A percentile compares a stretch with the other conserved stretches of the same genome.
These are phyloP conservation scores for Testicularia cyperi DNA, from an alignment of 1,284 basidiomycete species.

Conservation along the genomic window DNA sequence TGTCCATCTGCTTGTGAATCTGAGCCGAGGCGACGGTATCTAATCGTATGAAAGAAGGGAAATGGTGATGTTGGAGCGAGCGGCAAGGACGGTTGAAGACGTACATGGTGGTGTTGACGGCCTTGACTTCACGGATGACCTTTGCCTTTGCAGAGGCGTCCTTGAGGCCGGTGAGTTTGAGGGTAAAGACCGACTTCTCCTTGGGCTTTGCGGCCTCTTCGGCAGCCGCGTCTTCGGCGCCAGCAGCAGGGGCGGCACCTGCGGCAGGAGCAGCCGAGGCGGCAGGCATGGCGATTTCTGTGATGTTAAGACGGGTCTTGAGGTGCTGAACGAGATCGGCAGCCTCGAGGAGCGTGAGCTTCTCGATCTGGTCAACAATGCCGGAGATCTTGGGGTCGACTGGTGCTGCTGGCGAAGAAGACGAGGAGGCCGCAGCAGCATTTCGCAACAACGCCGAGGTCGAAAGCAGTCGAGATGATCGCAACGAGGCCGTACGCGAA, in stretches of 20 bases:
- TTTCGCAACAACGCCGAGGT: conserved; percentile 5
- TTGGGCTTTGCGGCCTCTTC: conserved; percentile 86
- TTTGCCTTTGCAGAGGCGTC: conserved; percentile 73
- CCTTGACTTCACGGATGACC: conserved; percentile 97
- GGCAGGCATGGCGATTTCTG: conserved; percentile 93
- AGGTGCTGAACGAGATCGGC: conserved; percentile 90
- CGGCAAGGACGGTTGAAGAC: no score
- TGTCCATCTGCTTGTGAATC: no score
- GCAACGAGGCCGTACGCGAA: conserved; percentile 1
- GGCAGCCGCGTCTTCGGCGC: conserved; percentile 64
- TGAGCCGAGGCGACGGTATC: no score
- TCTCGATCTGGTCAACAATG: conserved; percentile 92
- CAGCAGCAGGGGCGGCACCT: conserved; percentile 40
- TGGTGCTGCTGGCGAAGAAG: not conserved
- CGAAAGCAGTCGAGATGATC: conserved; percentile 7
- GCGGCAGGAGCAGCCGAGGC: conserved; percentile 64
- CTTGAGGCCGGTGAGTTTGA: conserved; percentile 65
- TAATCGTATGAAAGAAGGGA: no score
- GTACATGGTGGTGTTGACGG: conserved; percentile 60
- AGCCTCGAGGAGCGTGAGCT: conserved; percentile 87
- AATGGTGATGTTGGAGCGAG: no score
- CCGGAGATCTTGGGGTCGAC: conserved; percentile 69
- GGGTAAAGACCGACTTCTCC: conserved; percentile 97
- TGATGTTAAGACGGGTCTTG: conserved; percentile 95
- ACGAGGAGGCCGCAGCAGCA: no score